phyloP scores from a whole-genome alignment of 345 rosid genomes.

The Lumnitzera racemosa region DNA sequence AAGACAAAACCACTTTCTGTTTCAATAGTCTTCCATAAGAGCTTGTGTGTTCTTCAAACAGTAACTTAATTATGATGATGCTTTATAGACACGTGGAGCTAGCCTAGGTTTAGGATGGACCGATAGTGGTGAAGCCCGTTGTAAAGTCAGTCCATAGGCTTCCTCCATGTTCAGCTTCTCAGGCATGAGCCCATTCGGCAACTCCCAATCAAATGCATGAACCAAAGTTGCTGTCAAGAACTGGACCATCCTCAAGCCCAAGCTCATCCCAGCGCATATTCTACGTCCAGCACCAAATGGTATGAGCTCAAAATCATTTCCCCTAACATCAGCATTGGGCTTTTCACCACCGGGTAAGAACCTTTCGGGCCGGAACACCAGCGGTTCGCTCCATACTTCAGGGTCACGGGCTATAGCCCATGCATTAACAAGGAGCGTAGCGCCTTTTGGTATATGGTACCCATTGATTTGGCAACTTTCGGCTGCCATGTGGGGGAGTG shows the following conservation, averaged over 20 bases:
- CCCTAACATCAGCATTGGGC: constrained; percentile 48
- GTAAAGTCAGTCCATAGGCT: constrained; percentile 66
- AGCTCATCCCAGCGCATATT: constrained; percentile 69
- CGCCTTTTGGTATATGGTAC: constrained; percentile 57
- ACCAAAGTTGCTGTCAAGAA: constrained; percentile 49
- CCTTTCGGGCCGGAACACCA: constrained; percentile 61
- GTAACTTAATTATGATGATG: not conserved
- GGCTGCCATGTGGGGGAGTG: constrained; percentile 58
- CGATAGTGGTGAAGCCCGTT: constrained; percentile 49
- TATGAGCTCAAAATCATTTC: constrained; percentile 62
- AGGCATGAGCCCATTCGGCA: constrained; percentile 37
- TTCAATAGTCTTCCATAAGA: too few species aligned
- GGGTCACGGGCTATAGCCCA: constrained; percentile 95
- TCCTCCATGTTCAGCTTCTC: constrained; percentile 67
- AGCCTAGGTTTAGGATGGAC: constrained; percentile 63
- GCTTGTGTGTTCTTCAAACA: not conserved
- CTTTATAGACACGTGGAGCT: constrained; percentile 18
- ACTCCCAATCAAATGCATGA: constrained; percentile 74
- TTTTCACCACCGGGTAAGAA: constrained; percentile 67
- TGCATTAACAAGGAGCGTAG: constrained; percentile 55
- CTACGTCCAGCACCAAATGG: constrained; percentile 89
- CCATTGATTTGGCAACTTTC: constrained; percentile 74
- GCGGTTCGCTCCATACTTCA: constrained; percentile 50
- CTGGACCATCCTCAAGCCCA: constrained; percentile 70
- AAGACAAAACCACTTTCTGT: too few species aligned